These are phyloP conservation scores for Geotrichum europaeum DNA, from an alignment of 1,139 yeast species.

Conservation along the genomic window DNA sequence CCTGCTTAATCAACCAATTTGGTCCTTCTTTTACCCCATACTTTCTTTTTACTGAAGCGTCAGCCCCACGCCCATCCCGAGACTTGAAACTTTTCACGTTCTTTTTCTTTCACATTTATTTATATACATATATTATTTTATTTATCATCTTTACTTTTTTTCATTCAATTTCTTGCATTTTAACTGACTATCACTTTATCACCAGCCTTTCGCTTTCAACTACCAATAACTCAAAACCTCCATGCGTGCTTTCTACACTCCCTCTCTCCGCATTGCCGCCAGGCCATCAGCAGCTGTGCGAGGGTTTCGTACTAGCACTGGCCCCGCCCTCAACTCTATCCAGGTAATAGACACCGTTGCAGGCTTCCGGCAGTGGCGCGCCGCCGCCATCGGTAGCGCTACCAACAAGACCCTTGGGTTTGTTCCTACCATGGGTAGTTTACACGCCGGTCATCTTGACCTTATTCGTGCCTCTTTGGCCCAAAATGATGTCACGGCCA, in stretches of 20 bases:
- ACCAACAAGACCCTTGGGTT: constrained; percentile 50
- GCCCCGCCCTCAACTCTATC: not conserved
- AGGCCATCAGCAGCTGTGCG: not conserved
- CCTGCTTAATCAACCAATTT: no score
- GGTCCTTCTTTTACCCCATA: no score
- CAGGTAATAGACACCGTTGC: not conserved
- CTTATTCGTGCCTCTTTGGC: constrained; percentile 43
- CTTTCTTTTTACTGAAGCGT: no score
- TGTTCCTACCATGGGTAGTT: constrained; percentile 84
- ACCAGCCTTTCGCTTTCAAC: not conserved
- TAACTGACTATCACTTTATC: not conserved
- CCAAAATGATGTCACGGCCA: constrained; percentile 65
- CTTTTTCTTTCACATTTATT: no score
- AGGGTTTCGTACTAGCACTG: not conserved
- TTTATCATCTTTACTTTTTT: no score
- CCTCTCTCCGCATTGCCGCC: not conserved
- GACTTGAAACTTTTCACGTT: no score
- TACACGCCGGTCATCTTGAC: constrained; percentile 58
- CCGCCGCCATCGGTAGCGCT: not conserved
- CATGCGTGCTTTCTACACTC: not conserved
- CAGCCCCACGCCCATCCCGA: no score
- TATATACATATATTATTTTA: no score
- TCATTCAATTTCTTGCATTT: not conserved
- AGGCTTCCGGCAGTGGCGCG: not conserved
- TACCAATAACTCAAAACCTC: no score